These are phyloP conservation scores for Adansonia gregorii DNA, from an alignment of 441 rosid species.

Conservation along the genomic window DNA sequence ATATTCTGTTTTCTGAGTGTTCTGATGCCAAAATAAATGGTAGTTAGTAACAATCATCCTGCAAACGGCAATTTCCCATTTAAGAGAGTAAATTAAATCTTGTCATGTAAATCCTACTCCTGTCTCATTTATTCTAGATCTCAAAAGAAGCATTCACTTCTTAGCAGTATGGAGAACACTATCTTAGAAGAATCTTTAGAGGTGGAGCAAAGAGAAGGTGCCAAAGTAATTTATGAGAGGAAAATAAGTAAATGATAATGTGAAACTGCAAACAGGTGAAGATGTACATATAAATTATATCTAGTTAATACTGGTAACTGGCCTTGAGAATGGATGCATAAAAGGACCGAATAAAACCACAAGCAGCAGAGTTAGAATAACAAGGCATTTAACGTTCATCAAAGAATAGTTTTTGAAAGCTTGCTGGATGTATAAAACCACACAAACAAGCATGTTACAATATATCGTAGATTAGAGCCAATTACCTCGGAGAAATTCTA, in stretches of 20 bases:
- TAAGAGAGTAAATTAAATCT: neutral
- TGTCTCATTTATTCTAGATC: conserved; percentile 8
- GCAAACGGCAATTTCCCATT: neutral
- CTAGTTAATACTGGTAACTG: neutral
- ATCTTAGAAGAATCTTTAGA: neutral
- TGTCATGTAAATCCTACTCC: neutral
- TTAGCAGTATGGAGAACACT: neutral
- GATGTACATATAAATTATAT: neutral
- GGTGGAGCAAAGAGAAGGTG: conserved; percentile 1
- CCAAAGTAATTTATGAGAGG: neutral
- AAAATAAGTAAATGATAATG: neutral
- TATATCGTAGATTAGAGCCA: neutral
- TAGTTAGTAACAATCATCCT: neutral
- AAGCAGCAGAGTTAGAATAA: neutral
- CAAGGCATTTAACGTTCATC: neutral
- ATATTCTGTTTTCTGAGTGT: neutral
- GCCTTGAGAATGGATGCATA: no score
- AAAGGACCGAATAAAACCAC: no score
- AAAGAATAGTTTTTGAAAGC: conserved; percentile 2
- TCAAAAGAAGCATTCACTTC: neutral
- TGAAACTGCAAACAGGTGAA: neutral
- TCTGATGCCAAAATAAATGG: neutral
- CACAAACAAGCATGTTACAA: neutral
- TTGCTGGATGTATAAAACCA: neutral
- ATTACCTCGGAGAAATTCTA: conserved; percentile 85